Evolutionary conservation across 768 basidiomycete genomes (phyloP), one percentile per base, ranked within the genome.

Genomic region (Auricularia sp.): DNA sequence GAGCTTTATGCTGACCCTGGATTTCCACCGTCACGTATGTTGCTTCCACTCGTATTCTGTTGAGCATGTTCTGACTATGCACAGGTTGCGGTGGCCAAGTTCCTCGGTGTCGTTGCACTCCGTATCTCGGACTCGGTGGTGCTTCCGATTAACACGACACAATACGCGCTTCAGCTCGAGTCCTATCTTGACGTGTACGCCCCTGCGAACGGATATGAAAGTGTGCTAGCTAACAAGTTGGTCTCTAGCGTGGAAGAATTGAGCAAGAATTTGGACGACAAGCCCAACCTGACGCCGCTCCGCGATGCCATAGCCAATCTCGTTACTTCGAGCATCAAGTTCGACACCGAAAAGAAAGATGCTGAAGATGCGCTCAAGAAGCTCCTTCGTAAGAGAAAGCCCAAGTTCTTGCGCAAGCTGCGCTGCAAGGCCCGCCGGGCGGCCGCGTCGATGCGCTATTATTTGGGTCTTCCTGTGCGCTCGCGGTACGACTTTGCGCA

Each of bases 1-100:
- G 85, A 89, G 67, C 70, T 81, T 62, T 93, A 87, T 66, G 88
- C 81, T 21, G 92, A 93, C 71, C 86, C 87, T 43, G 84, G 82
- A 21, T 93, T 93, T 90, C 78, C 76, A 83, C 71, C 81, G 84
- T 59, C 89, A 92, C 73, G 87, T 87, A 72, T 65, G 81, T 34
- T 63, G 21, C 36, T 5, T 6, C 53, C 14, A 51, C 11, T 14
- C 47, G n/a, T 2, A 18, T 44, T 7, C 8, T 42, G 7, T 42
- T 7, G 8, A 42, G 7, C 39, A 14, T 14, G 39, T 7, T 42
- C 39, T 42, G 8, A 42, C 39, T 7, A 14, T 64, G 47, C 11
- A 18, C 16, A 88, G 86, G 81, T 83, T 60, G 87, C 86, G 47
- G 79, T 87, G 54, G 87, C 90, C 8, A 82, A 87, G 70, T 79